These are phyloP conservation scores for Malassezia japonica DNA, from an alignment of 1,284 basidiomycete genomes.

Conservation along the genomic window DNA sequence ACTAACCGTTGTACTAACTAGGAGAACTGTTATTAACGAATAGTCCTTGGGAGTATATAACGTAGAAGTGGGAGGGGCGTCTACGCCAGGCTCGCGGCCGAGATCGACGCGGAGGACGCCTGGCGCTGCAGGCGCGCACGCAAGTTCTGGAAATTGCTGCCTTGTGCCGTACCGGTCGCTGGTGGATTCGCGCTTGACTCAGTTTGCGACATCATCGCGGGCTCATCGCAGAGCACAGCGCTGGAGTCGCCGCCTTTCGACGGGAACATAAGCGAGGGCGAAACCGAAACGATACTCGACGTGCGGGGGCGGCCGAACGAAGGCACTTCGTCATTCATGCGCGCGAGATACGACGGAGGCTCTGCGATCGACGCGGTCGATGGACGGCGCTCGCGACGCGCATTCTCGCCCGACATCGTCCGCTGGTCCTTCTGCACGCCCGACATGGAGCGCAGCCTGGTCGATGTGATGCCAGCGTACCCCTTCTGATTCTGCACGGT, in stretches of 20 bases:
- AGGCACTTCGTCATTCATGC: constrained; percentile 6
- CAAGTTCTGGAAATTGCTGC: background rate
- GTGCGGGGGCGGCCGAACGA: constrained; percentile 3
- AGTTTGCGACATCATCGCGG: background rate
- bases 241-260: background rate
- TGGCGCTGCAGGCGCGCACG: background rate
- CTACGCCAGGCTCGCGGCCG: too few species aligned
- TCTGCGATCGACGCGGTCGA: background rate
- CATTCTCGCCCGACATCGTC: background rate
- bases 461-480: background rate
- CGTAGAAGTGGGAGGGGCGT: background rate
- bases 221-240: background rate
- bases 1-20: constrained; percentile 24
- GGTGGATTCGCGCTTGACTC: background rate
- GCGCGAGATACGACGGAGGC: background rate
- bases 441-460: background rate
- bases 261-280: constrained; percentile 15
- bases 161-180: background rate
- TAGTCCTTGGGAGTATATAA: background rate
- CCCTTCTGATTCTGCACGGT: background rate
- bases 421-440: too few species aligned
- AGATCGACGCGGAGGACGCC: background rate
- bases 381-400: background rate
- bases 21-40: constrained; percentile 5
- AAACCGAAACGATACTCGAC: constrained; percentile 16